Base-by-base conservation (phyloP, 2,329 filamentous ascomycete genomes). In the Clarireedia homoeocarpa region DNA sequence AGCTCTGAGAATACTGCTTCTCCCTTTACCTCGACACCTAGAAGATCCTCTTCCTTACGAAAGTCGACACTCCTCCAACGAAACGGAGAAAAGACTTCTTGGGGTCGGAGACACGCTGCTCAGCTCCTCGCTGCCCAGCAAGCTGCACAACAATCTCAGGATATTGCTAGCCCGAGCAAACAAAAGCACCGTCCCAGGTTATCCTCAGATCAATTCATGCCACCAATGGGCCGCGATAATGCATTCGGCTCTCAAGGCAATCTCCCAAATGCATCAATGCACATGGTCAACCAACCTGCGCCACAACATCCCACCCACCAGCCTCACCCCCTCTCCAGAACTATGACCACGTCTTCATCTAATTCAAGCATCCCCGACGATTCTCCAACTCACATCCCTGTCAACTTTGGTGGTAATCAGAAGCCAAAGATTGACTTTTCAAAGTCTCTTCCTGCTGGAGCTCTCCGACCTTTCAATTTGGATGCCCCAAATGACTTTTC, bases 31-130 rank as follows among this genome's bases (percentile, higher is more conserved):
- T 79, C 77, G 3, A 76, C 87, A 63, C 81, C 84, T 15, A 86
- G 84, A 68, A 79, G 88, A 60, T 83, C 87, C 1, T 87, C 86
- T 1, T 94, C 90, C 17, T 74, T 96, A 49, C 81, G 92, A 58
- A 91, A 86, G 69, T 95, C 91, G 2, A 96, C 92, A 0, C 72
- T 96, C 24, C 90, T 95, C 67, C 91, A 96, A 71, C 85, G 92
- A 42, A 81, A 88, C 60, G 80, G 82, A 44, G 85, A 88, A 40
- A 81, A 86, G 55, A 79, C 77, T 10, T 88, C 77, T 53, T 84
- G 79, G 75, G 81, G 82, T 40, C 75, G 80, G 55, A 75, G 82
- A 57, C 77, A 77, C 44, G 83, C 77, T 50, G 82, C 80, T 59
- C 77, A 78, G 45, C 40, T 65, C 24, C 56, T 68, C 36, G 67